Evolutionary conservation across 176 grass and related monocot genomes (phyloP), one percentile per base, ranked within the genome.

Genomic region (Luzula sylvatica): DNA sequence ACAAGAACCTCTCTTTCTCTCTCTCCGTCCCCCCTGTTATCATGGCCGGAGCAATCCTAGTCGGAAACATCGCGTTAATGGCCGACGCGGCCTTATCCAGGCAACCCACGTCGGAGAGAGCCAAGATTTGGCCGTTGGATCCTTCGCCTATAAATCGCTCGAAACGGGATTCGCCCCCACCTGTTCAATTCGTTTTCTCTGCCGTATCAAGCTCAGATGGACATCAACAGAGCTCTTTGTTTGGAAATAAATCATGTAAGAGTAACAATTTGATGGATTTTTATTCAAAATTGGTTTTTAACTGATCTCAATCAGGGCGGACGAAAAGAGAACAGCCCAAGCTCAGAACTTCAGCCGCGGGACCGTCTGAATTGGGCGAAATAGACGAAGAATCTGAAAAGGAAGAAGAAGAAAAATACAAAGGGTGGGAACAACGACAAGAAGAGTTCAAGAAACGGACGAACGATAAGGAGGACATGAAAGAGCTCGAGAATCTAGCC

Each of bases 401-500:
- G 52, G 49, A 13, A 12, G 9, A 39, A 47, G 58, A 66, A 55
- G 53, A 56, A 52, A 1, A 66, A 66, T 26, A 5, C 2, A 27
- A 22, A 2, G 54, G 12, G 23, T 69, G 47, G 41, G 11, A 64
- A 17, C 51, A 79, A 56, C 21, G 85, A 81, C 76, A 96, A 55
- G 85, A 77, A 58, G 85, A 82, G 59, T 28, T 77, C 12, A 64
- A 67, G 19, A 71, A 71, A 24, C 71, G 71, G 26, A 38, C 82
- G 1, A 96, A 86, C 47, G 92, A 96, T 48, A 67, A 83, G 55
- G 92, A 96, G 71, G 92, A 86, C 74, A 89, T 80, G 85, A 70
- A 86, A 71, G 92, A 96, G 74, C 67, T 96, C 24, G 92, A 96
- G 74, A 80, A 83, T 49, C 61, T 65, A 1, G 92, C 92, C 2